These are phyloP conservation scores for Vanilla planifolia DNA, from an alignment of 106 monocot species.

Conservation along the genomic window DNA sequence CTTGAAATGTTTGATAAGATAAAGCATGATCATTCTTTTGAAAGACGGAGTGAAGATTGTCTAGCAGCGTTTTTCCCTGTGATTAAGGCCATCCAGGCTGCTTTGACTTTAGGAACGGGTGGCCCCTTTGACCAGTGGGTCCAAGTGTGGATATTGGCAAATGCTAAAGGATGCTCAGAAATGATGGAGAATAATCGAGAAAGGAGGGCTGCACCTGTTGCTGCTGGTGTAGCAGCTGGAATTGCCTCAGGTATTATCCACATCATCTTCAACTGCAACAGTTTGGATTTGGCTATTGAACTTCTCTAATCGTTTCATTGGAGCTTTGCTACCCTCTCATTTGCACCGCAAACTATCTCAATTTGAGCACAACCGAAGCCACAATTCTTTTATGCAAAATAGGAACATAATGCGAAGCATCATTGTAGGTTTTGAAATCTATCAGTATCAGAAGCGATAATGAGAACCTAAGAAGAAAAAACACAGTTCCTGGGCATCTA, in stretches of 20 bases:
- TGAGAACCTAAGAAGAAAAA: too few species aligned
- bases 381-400: too few species aligned
- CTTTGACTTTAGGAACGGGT: constrained; percentile 78
- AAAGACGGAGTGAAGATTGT: constrained; percentile 41
- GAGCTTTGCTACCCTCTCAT: too few species aligned
- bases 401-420: too few species aligned
- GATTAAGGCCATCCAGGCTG: constrained; percentile 85
- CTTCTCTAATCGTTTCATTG: too few species aligned
- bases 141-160: constrained; percentile 94
- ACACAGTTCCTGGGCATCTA: too few species aligned
- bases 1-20: constrained; percentile 89
- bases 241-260: constrained; percentile 99
- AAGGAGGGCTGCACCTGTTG: constrained; percentile 81
- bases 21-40: constrained; percentile 55
- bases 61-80: constrained; percentile 70
- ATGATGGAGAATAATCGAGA: constrained; percentile 94
- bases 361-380: too few species aligned
- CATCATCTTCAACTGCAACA: too few species aligned
- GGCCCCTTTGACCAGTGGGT: constrained; percentile 83
- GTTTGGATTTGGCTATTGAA: too few species aligned
- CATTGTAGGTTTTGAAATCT: too few species aligned
- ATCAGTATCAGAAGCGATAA: too few species aligned
- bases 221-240: constrained; percentile 91
- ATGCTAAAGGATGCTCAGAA: constrained; percentile 78
- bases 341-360: too few species aligned